A percentile compares a stretch with the other conserved stretches of the same genome.
Conservation (phyloP, 2,329 filamentous ascomycete species). For the Fusarium pseudoanthophilum region DNA sequence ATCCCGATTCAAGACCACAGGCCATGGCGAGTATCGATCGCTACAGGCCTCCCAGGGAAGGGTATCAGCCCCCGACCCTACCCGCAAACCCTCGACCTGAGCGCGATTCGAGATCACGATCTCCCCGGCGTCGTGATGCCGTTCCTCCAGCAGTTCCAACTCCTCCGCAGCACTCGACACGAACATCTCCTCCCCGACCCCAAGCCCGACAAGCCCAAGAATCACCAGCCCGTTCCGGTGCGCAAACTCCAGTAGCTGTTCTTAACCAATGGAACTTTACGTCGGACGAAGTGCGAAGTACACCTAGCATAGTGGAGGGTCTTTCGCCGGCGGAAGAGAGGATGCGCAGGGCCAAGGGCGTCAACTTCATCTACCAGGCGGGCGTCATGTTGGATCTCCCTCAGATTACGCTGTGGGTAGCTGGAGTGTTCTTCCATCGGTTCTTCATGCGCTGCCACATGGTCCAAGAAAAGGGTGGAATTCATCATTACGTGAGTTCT, state of each 20-base stretch:
- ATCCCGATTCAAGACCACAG: constrained; percentile 41
- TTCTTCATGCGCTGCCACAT: constrained; percentile 93
- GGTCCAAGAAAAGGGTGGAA: constrained; percentile 77
- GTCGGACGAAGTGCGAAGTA: constrained; percentile 81
- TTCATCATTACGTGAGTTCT: constrained; percentile 85
- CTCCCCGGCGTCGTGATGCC: constrained; percentile 59
- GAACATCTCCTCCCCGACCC: constrained; percentile 65
- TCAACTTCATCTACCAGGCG: constrained; percentile 96
- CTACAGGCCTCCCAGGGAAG: constrained; percentile 67
- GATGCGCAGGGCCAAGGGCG: constrained; percentile 84
- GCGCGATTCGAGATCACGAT: constrained; percentile 60
- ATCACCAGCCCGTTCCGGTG: constrained; percentile 55
- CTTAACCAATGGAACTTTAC: constrained; percentile 89
- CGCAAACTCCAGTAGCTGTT: constrained; percentile 51
- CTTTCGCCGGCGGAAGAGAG: constrained; percentile 81
- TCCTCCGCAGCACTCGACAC: constrained; percentile 65
- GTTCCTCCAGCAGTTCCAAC: constrained; percentile 71
- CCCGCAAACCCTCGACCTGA: constrained; percentile 54
- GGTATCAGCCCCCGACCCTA: constrained; percentile 65
- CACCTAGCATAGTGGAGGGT: constrained; percentile 87
- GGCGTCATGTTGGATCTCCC: constrained; percentile 92
- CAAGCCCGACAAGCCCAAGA: constrained; percentile 55
- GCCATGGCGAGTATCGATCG: constrained; percentile 70
- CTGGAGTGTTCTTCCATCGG: constrained; percentile 92
- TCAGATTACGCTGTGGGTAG: constrained; percentile 91